Evolutionary conservation across 2,329 filamentous ascomycete genomes (phyloP).

Genomic region (Alternaria sp.): DNA sequence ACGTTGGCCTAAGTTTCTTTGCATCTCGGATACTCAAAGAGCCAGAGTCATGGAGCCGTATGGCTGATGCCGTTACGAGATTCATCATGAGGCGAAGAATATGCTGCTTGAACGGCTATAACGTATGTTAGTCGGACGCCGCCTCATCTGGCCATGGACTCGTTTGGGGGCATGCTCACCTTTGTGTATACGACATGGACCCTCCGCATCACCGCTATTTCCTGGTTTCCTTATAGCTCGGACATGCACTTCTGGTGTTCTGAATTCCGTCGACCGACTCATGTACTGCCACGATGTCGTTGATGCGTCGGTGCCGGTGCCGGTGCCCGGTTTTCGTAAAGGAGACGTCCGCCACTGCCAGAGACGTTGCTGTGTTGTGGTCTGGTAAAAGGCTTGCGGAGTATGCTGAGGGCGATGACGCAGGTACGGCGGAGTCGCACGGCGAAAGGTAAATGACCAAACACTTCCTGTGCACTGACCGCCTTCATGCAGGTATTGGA

Average conservation of each 20-base stretch:
- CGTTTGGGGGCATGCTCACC: not conserved
- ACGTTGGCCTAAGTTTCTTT: not conserved
- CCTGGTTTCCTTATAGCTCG: not conserved
- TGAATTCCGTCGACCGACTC: not conserved
- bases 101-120: not conserved
- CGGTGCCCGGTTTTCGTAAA: not conserved
- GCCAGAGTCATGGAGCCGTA: not conserved
- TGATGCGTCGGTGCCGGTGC: not conserved
- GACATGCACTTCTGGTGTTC: not conserved
- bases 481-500: not conserved
- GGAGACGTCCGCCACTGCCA: not conserved
- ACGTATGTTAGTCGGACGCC: not conserved
- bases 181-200: not conserved
- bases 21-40: not conserved
- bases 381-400: not conserved
- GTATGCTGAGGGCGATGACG: not conserved
- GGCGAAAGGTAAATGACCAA: not conserved
- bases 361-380: not conserved
- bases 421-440: not conserved
- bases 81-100: too few relatives aligned
- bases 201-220: not conserved
- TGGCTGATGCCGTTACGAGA: not conserved
- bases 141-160: not conserved
- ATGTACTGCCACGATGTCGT: not conserved
- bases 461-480: not conserved